Conservation (phyloP, 2,329 filamentous ascomycete genomes). For the Exserohilum rostratum region DNA sequence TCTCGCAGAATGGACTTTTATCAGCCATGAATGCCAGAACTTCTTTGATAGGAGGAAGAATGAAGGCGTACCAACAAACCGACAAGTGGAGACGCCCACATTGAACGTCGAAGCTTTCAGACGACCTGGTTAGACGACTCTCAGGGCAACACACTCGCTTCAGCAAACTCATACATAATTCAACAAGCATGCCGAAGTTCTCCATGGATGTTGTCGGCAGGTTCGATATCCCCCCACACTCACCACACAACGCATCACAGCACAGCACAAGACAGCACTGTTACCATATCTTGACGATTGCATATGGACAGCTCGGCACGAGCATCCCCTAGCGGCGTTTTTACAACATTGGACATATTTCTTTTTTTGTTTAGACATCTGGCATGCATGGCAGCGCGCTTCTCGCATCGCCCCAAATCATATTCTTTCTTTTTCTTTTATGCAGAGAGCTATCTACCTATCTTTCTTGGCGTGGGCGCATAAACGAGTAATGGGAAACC, state of each 20-base stretch:
- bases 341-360: constrained; percentile 2
- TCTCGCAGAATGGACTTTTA: constrained; percentile 77
- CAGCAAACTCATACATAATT: constrained; percentile 6
- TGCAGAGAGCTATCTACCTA: no score
- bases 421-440: background rate
- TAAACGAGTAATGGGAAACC: no score
- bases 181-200: constrained; percentile 3
- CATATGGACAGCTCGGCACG: constrained; percentile 17
- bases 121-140: constrained; percentile 44
- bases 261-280: no score
- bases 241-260: no score
- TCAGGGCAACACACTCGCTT: background rate
- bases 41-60: constrained; percentile 78
- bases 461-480: no score
- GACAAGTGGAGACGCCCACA: constrained; percentile 71
- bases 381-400: constrained; percentile 37
- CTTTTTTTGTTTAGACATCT: constrained; percentile 5
- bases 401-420: constrained; percentile 23
- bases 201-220: constrained; percentile 22
- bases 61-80: constrained; percentile 71
- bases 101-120: constrained; percentile 69
- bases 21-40: constrained; percentile 79
- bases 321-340: constrained; percentile 17
- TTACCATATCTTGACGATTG: constrained; percentile 23
- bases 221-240: constrained; percentile 24